Evolutionary conservation across 345 rosid species (phyloP).

Genomic region (Mangifera indica): DNA sequence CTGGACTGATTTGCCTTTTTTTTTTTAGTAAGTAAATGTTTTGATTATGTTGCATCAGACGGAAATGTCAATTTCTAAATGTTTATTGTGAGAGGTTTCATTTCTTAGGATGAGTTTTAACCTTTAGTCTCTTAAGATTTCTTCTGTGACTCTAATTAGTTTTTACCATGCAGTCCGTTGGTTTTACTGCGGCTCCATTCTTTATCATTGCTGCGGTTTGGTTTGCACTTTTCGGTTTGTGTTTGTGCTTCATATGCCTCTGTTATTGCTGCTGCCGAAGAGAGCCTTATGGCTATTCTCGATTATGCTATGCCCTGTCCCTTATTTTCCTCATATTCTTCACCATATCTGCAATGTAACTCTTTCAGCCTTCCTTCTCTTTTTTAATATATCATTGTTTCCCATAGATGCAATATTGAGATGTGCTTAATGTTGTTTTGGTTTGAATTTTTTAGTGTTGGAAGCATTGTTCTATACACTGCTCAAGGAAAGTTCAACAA

Average conservation of each 20-base stretch:
- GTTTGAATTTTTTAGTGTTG: conserved; percentile 50
- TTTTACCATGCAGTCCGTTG: conserved; percentile 67
- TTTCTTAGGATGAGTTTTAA: neutral
- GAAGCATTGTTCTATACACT: conserved; percentile 75
- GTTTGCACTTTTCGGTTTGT: conserved; percentile 68
- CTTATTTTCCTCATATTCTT: conserved; percentile 72
- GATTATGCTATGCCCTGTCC: conserved; percentile 76
- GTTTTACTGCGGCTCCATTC: conserved; percentile 68
- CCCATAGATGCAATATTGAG: neutral
- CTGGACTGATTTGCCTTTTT: neutral
- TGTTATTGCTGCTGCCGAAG: conserved; percentile 73
- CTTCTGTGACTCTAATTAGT: neutral
- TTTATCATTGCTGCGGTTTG: conserved; percentile 60
- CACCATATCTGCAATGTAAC: conserved; percentile 84
- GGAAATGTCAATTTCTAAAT: too few relatives aligned
- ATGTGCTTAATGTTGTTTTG: neutral
- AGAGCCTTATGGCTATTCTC: conserved; percentile 77
- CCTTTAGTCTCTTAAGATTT: neutral
- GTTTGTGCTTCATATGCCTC: conserved; percentile 53
- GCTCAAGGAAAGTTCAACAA: conserved; percentile 83
- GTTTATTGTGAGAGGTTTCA: neutral
- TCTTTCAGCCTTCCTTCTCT: neutral
- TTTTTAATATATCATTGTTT: conserved; percentile 8
- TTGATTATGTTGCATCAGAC: neutral
- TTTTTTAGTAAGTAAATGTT: too few relatives aligned